Evolutionary conservation across 257 asterid species (phyloP), one percentile per base, ranked within the genome.

Genomic region (Eustoma russellianum): DNA sequence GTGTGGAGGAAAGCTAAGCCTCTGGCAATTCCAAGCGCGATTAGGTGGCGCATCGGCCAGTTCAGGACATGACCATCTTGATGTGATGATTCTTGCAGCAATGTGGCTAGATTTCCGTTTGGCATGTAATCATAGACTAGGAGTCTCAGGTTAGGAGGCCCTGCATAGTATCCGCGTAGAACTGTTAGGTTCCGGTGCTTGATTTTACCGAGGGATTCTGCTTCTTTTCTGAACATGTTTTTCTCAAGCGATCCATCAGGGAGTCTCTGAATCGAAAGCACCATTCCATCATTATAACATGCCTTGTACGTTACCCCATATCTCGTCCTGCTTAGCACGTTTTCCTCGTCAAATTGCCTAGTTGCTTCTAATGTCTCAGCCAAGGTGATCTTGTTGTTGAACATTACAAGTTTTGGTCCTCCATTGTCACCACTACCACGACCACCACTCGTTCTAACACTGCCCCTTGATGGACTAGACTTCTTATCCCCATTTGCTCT

Each of bases 41-140:
- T 82, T 15, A 82, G 78, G 64, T 82, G 92, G 47, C 92, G 75
- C 92, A 82, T 82, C 16, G 92, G 92, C 92, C 92, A 82, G 45
- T 82, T 82, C 28, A 82, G 78, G 16, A 82, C 84, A 52, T 82
- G 92, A 40, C 92, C 92, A 28, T 82, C 92, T 63, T 82, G 92
- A 69, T 82, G 92, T 9, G 84, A 79, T 6, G 92, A 86, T 72
- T 82, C 92, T 74, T 79, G 92, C 12, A 82, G 82, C 51, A 82
- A 55, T 5, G 85, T 80, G 7, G 81, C 81, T 0, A 83, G 84
- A 60, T 80, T 83, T 33, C 94, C 89, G 10, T 83, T 83, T 7
- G 94, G 94, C 94, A 83, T 83, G 94, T 83, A 83, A 34, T 83
- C 94, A 17, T 67, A 76, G 46, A 76, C 79, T 4, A 83, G 94